These are phyloP conservation scores for Camellia sinensis DNA, from an alignment of 148 eudicot genomes.

Conservation along the genomic window DNA sequence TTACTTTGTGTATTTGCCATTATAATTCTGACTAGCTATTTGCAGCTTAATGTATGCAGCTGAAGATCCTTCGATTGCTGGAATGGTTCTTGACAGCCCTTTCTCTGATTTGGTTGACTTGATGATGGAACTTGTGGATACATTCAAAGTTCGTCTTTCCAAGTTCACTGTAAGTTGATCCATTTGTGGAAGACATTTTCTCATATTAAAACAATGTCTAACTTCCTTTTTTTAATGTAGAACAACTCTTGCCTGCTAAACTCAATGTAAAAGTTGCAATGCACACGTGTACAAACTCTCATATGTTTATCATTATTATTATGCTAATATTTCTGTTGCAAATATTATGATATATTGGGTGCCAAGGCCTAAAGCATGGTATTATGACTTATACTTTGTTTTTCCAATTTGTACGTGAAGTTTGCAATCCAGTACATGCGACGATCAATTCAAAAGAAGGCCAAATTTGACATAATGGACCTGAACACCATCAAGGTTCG, in stretches of 20 bases:
- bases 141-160: slow-evolving; percentile 87
- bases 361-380: neutral
- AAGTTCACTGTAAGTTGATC: slow-evolving; percentile 78
- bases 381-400: neutral
- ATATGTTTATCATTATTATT: neutral
- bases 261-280: neutral
- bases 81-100: slow-evolving; percentile 99
- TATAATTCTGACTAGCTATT: slow-evolving; percentile 16
- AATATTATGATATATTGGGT: neutral
- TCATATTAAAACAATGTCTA: neutral
- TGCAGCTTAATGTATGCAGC: slow-evolving; percentile 96
- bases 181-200: neutral
- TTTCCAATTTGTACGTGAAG: slow-evolving; percentile 52
- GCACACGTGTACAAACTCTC: neutral
- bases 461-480: slow-evolving; percentile 87
- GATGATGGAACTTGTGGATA: slow-evolving; percentile 99
- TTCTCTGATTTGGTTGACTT: slow-evolving; percentile 93
- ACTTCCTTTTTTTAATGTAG: neutral
- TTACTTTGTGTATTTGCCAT: neutral
- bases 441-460: slow-evolving; percentile 85
- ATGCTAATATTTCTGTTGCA: neutral
- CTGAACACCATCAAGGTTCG: slow-evolving; percentile 87
- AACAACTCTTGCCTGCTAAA: slow-evolving; percentile 2
- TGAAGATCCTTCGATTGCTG: slow-evolving; percentile 98
- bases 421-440: slow-evolving; percentile 98